phyloP scores from a whole-genome alignment of 208 protist genomes.

The Phytomonas sp. region DNA sequence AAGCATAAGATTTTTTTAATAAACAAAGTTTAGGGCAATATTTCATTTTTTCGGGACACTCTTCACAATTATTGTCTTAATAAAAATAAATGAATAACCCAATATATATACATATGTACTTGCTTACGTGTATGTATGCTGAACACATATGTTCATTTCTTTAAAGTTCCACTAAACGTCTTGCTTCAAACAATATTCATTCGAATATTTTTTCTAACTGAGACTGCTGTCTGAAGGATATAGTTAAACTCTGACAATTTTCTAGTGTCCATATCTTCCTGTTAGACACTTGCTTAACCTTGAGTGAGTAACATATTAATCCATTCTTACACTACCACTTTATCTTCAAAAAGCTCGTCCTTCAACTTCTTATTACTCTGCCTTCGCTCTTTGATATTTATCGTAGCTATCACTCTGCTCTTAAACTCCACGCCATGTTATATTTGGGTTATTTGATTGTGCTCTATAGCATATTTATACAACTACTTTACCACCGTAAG shows the following conservation, averaged over 20 bases:
- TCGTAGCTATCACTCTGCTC: background rate
- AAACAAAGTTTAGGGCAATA: background rate
- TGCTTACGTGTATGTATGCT: background rate
- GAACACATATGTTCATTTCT: conserved; percentile 8
- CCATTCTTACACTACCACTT: background rate
- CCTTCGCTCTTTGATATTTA: background rate
- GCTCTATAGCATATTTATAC: conserved; percentile 40
- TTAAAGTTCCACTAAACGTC: conserved; percentile 1
- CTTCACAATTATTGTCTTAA: conserved; percentile 6
- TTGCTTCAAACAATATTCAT: conserved; percentile 1
- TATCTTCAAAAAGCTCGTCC: background rate
- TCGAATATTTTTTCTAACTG: background rate
- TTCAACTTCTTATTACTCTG: background rate
- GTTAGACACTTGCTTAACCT: background rate
- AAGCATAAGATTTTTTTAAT: background rate
- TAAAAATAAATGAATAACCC: background rate
- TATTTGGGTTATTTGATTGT: conserved; percentile 13
- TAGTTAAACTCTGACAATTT: background rate
- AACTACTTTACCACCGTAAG: conserved; percentile 29
- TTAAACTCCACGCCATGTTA: background rate
- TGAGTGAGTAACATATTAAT: background rate
- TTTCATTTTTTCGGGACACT: conserved; percentile 2
- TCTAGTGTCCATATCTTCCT: background rate
- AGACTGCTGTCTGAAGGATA: background rate
- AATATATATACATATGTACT: background rate